Evolutionary conservation across 345 rosid species (phyloP).

Genomic region (Cardamine resedifolia): DNA sequence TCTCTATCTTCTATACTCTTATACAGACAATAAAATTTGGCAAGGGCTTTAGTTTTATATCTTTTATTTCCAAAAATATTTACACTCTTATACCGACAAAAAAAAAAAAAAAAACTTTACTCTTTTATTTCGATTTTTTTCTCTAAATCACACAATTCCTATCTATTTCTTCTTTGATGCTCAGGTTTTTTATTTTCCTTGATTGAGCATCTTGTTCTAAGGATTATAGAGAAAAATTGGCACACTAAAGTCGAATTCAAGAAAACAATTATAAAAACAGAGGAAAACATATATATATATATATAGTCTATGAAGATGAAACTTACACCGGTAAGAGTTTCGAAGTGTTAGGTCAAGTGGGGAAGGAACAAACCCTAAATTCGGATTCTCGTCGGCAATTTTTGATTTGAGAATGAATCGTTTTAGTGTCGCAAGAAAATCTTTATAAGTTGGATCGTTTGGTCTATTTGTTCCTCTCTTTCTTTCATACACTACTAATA

Average conservation of each 20-base stretch:
- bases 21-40: no score
- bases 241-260: background rate
- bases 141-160: no score
- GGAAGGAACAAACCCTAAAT: background rate
- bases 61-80: no score
- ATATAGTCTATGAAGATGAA: background rate
- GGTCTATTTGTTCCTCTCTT: background rate
- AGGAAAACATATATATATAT: no score
- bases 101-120: no score
- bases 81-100: no score
- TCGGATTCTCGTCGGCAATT: background rate
- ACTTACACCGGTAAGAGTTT: background rate
- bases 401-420: background rate
- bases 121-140: no score
- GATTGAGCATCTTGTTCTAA: no score
- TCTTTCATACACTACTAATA: background rate
- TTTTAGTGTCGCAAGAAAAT: background rate
- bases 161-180: no score
- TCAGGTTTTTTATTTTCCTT: no score
- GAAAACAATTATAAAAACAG: background rate
- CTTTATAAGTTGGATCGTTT: background rate
- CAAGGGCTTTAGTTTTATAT: no score
- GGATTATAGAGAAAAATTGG: background rate
- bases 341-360: background rate
- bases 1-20: no score